Evolutionary conservation across 1,139 yeast genomes (phyloP).

Genomic region (Kluyveromyces sp.): DNA sequence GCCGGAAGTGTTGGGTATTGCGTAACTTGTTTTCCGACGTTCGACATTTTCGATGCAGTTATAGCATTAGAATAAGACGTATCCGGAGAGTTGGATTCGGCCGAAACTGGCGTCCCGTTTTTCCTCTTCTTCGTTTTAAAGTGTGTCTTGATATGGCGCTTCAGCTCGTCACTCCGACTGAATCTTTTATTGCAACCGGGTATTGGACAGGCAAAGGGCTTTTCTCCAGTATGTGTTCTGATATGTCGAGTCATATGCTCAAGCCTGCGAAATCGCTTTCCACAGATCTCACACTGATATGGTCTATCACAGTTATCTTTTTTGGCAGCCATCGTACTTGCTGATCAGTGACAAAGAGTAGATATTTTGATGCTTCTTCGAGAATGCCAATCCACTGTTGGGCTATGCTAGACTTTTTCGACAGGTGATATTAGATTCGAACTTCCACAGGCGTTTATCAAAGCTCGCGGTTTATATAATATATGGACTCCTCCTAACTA

Average conservation of each 20-base stretch:
- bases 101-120: slow-evolving; percentile 8
- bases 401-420: too few species aligned
- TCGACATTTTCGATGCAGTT: not conserved
- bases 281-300: slow-evolving; percentile 86
- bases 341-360: too few species aligned
- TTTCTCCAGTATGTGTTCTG: slow-evolving; percentile 92
- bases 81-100: not conserved
- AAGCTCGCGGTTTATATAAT: too few species aligned
- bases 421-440: too few species aligned
- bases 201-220: slow-evolving; percentile 81
- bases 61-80: not conserved
- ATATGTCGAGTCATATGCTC: slow-evolving; percentile 95
- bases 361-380: not conserved
- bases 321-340: not conserved
- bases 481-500: not conserved
- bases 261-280: slow-evolving; percentile 82
- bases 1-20: not conserved
- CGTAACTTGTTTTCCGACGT: not conserved
- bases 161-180: slow-evolving; percentile 82
- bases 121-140: slow-evolving; percentile 18
- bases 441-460: too few species aligned
- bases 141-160: slow-evolving; percentile 84
- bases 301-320: slow-evolving; percentile 38
- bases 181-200: slow-evolving; percentile 85
- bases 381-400: too few species aligned